Evolutionary conservation across 2,329 filamentous ascomycete species (phyloP).

Genomic region (Colletotrichum echinochloae): DNA sequence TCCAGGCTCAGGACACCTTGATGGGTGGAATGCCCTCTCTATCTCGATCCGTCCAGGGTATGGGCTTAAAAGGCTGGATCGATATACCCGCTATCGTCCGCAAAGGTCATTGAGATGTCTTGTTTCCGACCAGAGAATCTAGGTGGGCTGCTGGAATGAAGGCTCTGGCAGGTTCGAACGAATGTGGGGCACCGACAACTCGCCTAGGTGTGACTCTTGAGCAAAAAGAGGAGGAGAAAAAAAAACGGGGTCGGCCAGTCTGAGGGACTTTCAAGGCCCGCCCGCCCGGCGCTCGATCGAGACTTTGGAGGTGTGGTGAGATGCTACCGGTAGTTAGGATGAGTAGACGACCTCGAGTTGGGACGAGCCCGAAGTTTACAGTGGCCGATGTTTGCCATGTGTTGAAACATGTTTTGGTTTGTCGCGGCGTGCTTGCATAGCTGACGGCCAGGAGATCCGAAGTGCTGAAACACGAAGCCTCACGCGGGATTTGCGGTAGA

Average conservation of each 20-base stretch:
- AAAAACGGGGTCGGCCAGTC: not conserved
- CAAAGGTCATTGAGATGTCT: not conserved
- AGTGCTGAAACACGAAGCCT: constrained; percentile 16
- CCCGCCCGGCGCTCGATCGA: not conserved
- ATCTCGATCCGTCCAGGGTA: not conserved
- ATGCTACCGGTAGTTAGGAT: constrained; percentile 27
- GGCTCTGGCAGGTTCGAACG: constrained; percentile 26
- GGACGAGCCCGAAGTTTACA: constrained; percentile 27
- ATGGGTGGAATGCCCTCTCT: not conserved
- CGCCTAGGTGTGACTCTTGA: constrained; percentile 25
- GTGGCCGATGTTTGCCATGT: constrained; percentile 5
- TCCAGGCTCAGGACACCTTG: not conserved
- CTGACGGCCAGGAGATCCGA: not conserved
- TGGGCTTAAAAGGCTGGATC: not conserved
- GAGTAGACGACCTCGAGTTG: constrained; percentile 18
- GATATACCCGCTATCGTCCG: too few species aligned
- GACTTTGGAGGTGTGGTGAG: not conserved
- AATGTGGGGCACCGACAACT: constrained; percentile 18
- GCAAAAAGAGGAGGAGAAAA: not conserved
- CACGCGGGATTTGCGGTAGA: not conserved
- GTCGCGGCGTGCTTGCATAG: constrained; percentile 2
- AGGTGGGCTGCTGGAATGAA: not conserved
- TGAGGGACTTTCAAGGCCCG: constrained; percentile 26
- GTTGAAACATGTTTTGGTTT: constrained; percentile 35
- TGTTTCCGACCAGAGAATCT: not conserved